Conservation (phyloP, 2,329 filamentous ascomycete species). For the Capronia coronata region DNA sequence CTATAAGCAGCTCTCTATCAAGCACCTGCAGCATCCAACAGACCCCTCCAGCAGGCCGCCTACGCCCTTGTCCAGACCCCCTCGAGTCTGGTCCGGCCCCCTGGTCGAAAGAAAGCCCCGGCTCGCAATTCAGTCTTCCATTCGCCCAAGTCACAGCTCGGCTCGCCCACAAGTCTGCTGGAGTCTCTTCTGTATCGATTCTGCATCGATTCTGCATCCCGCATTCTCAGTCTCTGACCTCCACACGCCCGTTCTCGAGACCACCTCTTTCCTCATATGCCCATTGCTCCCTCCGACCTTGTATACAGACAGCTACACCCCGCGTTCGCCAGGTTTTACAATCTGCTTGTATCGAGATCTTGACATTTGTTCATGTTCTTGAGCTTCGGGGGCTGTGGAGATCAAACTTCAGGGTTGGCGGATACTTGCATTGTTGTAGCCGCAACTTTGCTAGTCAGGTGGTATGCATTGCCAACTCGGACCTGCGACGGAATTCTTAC, state of each 20-base stretch:
- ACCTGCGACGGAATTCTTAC: slow-evolving; percentile 1
- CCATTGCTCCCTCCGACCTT: slow-evolving; percentile 11
- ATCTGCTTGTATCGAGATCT: slow-evolving; percentile 1
- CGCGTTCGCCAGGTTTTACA: slow-evolving; percentile 1
- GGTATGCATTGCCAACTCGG: slow-evolving; percentile 15
- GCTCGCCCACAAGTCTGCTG: slow-evolving; percentile 9
- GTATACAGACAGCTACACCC: slow-evolving; percentile 7
- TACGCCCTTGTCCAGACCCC: slow-evolving; percentile 13
- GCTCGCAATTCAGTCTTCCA: slow-evolving; percentile 12
- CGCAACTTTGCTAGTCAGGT: neutral
- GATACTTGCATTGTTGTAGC: slow-evolving; percentile 20
- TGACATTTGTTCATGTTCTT: slow-evolving; percentile 1
- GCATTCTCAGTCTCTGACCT: slow-evolving; percentile 8
- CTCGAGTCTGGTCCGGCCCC: slow-evolving; percentile 13
- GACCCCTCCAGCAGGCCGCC: slow-evolving; percentile 12
- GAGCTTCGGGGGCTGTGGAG: slow-evolving; percentile 6
- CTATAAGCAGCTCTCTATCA: slow-evolving; percentile 10
- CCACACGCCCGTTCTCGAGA: slow-evolving; percentile 15
- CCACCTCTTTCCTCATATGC: slow-evolving; percentile 21
- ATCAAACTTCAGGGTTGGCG: slow-evolving; percentile 11
- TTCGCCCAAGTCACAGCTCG: slow-evolving; percentile 10
- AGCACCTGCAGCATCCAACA: slow-evolving; percentile 15
- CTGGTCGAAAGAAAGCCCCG: slow-evolving; percentile 7
- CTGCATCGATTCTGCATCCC: slow-evolving; percentile 11
- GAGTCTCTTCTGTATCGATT: slow-evolving; percentile 6